Conservation (phyloP, 169 alveolate species). For the Eimeria praecox region DNA sequence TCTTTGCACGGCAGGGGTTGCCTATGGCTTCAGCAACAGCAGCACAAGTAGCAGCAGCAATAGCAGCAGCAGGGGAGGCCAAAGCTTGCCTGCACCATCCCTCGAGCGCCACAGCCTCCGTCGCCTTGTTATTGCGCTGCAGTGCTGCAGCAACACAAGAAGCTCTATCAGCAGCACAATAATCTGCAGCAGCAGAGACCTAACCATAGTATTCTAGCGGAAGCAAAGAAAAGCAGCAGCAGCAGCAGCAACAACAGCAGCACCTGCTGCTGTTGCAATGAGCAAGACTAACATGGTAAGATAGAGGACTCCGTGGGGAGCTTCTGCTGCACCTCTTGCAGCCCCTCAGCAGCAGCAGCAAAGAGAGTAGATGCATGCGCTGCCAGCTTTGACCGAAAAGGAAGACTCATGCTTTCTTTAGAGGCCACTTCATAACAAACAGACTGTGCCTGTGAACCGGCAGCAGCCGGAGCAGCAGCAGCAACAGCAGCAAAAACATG, state of each 20-base stretch:
- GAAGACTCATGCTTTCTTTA: constrained; percentile 27
- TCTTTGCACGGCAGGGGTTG: not conserved
- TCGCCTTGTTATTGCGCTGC: constrained; percentile 52
- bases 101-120: constrained; percentile 63
- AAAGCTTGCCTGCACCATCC: constrained; percentile 45
- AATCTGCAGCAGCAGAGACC: not conserved
- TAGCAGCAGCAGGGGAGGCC: not conserved
- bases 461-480: not conserved
- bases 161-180: constrained; percentile 17
- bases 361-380: constrained; percentile 38
- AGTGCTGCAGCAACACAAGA: constrained; percentile 35
- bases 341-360: constrained; percentile 72
- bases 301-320: constrained; percentile 16
- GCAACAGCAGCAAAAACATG: not conserved
- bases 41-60: not conserved
- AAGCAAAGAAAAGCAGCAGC: not conserved
- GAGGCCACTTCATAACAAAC: constrained; percentile 61
- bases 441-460: constrained; percentile 33
- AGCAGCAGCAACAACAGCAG: not conserved
- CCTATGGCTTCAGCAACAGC: not conserved
- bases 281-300: not conserved
- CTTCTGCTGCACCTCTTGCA: constrained; percentile 34
- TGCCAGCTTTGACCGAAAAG: constrained; percentile 45
- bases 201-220: not conserved
- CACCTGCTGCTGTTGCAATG: not conserved